phyloP scores from a whole-genome alignment of 257 asterid species.

The Cordia subcordata region DNA sequence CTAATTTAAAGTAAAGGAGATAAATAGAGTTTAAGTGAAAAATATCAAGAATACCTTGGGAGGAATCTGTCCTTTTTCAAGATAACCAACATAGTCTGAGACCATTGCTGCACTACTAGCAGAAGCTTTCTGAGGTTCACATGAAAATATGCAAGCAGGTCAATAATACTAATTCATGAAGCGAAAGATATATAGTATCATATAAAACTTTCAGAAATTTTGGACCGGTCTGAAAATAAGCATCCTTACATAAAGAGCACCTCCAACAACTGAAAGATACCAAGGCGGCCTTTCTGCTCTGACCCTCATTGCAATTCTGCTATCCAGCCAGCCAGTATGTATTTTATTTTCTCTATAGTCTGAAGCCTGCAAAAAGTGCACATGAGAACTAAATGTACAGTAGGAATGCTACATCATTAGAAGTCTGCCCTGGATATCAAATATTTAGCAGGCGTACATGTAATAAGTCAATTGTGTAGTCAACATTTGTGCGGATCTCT shows the following conservation, averaged over 20 bases:
- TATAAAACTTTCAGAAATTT: constrained; percentile 13
- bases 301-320: constrained; percentile 99
- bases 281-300: constrained; percentile 99
- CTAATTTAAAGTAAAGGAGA: constrained; percentile 16
- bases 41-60: constrained; percentile 60
- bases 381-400: background rate
- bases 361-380: constrained; percentile 54
- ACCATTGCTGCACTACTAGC: constrained; percentile 95
- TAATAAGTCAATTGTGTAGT: constrained; percentile 95
- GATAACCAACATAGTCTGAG: constrained; percentile 96
- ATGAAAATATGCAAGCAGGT: constrained; percentile 18
- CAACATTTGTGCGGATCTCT: constrained; percentile 97
- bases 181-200: constrained; percentile 3
- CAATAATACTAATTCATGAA: constrained; percentile 5
- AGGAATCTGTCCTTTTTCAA: constrained; percentile 98
- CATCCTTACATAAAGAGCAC: constrained; percentile 89
- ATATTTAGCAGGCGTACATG: constrained; percentile 53
- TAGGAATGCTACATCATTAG: background rate
- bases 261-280: constrained; percentile 99
- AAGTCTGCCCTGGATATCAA: background rate
- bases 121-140: constrained; percentile 82
- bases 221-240: constrained; percentile 1
- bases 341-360: constrained; percentile 95
- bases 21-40: constrained; percentile 13
- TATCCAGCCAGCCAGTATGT: constrained; percentile 99